Conservation (phyloP, 352 stramenopile genomes). For the Phytophthora lateralis region DNA sequence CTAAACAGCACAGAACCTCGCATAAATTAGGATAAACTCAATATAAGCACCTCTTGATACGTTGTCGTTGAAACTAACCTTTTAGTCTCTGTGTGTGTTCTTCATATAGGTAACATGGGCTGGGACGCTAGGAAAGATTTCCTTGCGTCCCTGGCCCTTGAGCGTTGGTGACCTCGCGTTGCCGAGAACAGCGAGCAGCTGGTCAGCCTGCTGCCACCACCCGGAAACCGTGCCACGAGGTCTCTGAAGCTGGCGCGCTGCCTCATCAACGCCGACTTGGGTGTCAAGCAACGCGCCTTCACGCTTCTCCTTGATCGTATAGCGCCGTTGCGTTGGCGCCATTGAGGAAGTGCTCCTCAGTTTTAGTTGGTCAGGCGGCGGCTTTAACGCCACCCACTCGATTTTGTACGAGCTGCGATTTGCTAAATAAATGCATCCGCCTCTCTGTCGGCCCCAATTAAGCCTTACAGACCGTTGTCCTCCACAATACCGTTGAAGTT, state of each 20-base stretch:
- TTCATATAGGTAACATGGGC: neutral
- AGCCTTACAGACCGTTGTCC: too few species aligned
- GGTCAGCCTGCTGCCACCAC: neutral
- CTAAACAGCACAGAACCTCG: neutral
- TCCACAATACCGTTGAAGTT: neutral
- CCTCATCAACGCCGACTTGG: neutral
- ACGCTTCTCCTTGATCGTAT: neutral
- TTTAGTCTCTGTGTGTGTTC: neutral
- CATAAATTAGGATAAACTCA: neutral
- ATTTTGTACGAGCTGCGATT: neutral
- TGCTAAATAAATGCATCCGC: neutral
- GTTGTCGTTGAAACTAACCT: neutral
- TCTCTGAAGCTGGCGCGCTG: neutral
- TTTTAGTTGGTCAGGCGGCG: neutral
- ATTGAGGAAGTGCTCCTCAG: neutral
- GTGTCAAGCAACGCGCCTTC: neutral
- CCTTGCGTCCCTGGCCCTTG: constrained; percentile 1
- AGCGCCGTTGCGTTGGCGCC: neutral
- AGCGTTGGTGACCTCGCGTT: neutral
- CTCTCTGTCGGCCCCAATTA: too few species aligned
- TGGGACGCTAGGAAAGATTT: constrained; percentile 3
- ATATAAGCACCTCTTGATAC: neutral
- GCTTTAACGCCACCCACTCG: neutral
- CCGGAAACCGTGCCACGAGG: neutral
- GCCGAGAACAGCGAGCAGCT: neutral